Conservation (phyloP, 2,329 filamentous ascomycete species). For the Pseudocercospora macadamiae region DNA sequence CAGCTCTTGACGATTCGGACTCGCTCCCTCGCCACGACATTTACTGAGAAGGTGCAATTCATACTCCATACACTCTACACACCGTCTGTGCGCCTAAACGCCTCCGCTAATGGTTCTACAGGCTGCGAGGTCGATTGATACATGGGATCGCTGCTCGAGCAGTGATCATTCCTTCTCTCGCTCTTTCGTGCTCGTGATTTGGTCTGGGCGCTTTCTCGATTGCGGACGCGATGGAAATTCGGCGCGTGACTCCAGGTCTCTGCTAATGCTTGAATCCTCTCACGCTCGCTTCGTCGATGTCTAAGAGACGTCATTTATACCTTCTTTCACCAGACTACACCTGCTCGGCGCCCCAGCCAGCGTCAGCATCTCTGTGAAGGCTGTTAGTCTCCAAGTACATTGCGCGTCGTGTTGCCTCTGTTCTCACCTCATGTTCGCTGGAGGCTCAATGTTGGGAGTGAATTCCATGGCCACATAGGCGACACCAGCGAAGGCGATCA, state of each 20-base stretch:
- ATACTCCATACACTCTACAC: neutral
- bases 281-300: too few relatives aligned
- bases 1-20: neutral
- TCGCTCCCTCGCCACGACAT: neutral
- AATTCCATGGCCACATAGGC: slow-evolving; percentile 65
- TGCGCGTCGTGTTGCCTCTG: neutral
- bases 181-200: neutral
- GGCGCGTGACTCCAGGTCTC: too few relatives aligned
- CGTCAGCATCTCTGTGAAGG: slow-evolving; percentile 51
- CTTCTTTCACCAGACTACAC: slow-evolving; percentile 42
- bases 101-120: neutral
- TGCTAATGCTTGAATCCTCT: too few relatives aligned
- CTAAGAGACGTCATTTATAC: neutral
- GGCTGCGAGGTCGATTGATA: neutral
- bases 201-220: neutral
- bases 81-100: neutral
- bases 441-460: slow-evolving; percentile 56
- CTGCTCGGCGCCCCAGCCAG: slow-evolving; percentile 57
- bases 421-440: slow-evolving; percentile 55
- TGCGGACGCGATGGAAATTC: too few relatives aligned
- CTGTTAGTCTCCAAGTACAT: neutral
- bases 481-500: slow-evolving; percentile 78
- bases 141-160: neutral
- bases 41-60: neutral
- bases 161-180: neutral